Percentiles rank a stretch among this genome's conserved stretches.
phyloP scores from a whole-genome alignment of 225 moss, liverwort and hornwort species.

The Climacium dendroides region DNA sequence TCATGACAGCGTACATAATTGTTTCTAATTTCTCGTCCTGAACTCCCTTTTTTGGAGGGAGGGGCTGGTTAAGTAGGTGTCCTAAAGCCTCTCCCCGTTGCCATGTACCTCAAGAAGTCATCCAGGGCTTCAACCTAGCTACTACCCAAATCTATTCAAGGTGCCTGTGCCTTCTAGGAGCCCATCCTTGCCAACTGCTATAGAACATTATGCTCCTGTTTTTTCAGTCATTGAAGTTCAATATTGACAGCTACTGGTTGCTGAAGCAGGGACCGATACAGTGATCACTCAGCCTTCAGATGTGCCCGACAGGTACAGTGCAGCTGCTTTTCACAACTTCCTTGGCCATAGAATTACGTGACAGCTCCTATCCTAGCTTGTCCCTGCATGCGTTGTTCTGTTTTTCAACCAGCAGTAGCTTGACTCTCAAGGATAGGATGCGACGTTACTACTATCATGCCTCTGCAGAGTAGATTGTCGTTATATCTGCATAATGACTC shows the following conservation, averaged over 20 bases:
- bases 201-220: background rate
- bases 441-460: background rate
- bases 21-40: background rate
- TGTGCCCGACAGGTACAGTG: slow-evolving; percentile 49
- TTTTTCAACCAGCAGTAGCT: background rate
- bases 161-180: background rate
- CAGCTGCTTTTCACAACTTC: background rate
- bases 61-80: background rate
- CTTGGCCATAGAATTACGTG: background rate
- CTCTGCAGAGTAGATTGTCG: background rate
- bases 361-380: background rate
- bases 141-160: background rate
- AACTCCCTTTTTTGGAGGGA: background rate
- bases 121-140: background rate
- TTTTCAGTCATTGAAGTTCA: background rate
- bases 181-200: background rate
- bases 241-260: slow-evolving; percentile 7
- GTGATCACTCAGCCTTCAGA: slow-evolving; percentile 20
- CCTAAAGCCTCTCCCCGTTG: background rate
- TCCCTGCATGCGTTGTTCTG: background rate
- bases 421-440: background rate
- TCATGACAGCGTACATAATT: background rate
- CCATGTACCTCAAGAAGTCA: background rate
- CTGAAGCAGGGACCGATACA: slow-evolving; percentile 17
- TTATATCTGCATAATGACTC: slow-evolving; percentile 8